These are phyloP conservation scores for Populus pruinosa DNA, from an alignment of 345 rosid genomes.

Conservation along the genomic window DNA sequence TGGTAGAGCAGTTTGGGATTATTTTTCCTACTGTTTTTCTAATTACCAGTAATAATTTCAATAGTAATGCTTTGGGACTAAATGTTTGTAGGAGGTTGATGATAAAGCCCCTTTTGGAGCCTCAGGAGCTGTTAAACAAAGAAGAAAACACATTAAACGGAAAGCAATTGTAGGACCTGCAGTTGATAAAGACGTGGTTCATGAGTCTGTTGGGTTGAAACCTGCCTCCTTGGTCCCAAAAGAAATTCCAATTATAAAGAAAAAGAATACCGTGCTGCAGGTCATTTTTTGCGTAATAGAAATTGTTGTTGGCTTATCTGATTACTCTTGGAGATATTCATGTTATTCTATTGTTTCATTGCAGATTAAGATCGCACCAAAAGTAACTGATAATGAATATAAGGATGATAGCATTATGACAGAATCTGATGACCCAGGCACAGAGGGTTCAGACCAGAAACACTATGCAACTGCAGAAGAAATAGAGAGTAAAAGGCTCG, in stretches of 20 bases:
- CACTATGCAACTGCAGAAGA: slow-evolving; percentile 56
- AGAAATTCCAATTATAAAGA: slow-evolving; percentile 78
- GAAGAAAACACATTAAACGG: slow-evolving; percentile 60
- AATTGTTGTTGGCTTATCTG: slow-evolving; percentile 4
- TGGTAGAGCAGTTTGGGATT: background rate
- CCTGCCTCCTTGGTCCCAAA: slow-evolving; percentile 73
- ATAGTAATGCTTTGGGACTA: background rate
- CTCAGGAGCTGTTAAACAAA: slow-evolving; percentile 29
- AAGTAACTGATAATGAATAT: slow-evolving; percentile 44
- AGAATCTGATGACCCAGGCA: slow-evolving; percentile 40
- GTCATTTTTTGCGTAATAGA: slow-evolving; percentile 28
- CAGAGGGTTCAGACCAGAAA: slow-evolving; percentile 35
- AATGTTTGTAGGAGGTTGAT: slow-evolving; percentile 40
- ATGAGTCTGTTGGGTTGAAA: slow-evolving; percentile 85
- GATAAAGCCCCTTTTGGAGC: slow-evolving; percentile 22
- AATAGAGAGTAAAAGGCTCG: slow-evolving; percentile 69
- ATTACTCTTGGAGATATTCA: slow-evolving; percentile 5
- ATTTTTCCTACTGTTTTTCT: background rate
- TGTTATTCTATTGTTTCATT: slow-evolving; percentile 15
- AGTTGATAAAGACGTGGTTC: slow-evolving; percentile 60
- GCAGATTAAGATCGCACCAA: slow-evolving; percentile 76
- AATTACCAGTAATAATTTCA: background rate
- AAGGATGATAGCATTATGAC: slow-evolving; percentile 43
- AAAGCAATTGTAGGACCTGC: slow-evolving; percentile 82
- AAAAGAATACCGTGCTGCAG: slow-evolving; percentile 81